A percentile compares a stretch with the other conserved stretches of the same genome.
phyloP scores from a whole-genome alignment of 2,329 filamentous ascomycete species.

The Rhynchosporium secalis region DNA sequence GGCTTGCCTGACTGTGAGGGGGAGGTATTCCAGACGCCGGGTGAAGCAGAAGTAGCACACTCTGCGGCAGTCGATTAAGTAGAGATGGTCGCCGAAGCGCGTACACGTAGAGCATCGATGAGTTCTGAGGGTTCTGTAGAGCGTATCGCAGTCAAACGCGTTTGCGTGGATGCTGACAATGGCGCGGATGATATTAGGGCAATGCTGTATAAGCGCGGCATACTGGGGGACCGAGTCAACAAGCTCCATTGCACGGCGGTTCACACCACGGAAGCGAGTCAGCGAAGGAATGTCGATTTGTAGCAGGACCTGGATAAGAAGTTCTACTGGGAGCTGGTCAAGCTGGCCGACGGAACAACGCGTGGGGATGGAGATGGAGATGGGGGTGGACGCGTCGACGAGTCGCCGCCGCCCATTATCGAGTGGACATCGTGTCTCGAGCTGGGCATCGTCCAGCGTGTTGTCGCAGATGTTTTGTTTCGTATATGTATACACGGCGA shows the following conservation, averaged over 20 bases:
- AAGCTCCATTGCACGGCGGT: not conserved
- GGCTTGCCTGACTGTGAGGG: not conserved
- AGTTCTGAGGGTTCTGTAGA: not conserved
- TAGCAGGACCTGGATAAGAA: not conserved
- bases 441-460: not conserved
- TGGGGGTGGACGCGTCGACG: not conserved
- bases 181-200: not conserved
- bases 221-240: not conserved
- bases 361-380: not conserved
- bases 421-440: not conserved
- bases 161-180: not conserved
- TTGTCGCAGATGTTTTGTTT: not conserved
- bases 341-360: not conserved
- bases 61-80: not conserved
- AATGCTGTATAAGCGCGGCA: not conserved
- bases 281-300: not conserved
- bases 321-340: not conserved
- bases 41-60: not conserved
- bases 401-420: not conserved
- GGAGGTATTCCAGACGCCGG: not conserved
- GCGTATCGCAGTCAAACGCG: not conserved
- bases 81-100: constrained; percentile 1
- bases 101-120: not conserved
- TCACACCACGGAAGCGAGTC: not conserved
- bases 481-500: not conserved